Evolutionary conservation across 2,329 filamentous ascomycete species (phyloP).

Genomic region (Phialocephala sp.): DNA sequence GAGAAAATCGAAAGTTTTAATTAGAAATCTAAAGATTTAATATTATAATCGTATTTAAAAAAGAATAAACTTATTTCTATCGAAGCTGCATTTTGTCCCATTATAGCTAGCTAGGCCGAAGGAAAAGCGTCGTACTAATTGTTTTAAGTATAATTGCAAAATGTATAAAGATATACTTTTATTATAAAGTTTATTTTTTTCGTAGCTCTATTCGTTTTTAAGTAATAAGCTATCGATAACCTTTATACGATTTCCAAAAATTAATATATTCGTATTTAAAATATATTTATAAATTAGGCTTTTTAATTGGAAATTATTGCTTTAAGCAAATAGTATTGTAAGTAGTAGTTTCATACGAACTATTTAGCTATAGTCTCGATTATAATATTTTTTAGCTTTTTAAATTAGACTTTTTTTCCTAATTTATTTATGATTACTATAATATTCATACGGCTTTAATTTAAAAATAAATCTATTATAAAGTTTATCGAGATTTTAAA

Average conservation of each 20-base stretch:
- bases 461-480: constrained; percentile 6
- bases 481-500: constrained; percentile 23
- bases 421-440: background rate
- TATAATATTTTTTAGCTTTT: background rate
- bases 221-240: background rate
- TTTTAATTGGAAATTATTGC: too few relatives aligned
- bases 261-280: too few relatives aligned
- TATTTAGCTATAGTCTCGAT: background rate
- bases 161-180: too few relatives aligned
- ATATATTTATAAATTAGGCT: too few relatives aligned
- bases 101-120: too few relatives aligned
- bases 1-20: too few relatives aligned
- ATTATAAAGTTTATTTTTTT: too few relatives aligned
- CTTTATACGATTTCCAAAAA: background rate
- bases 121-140: too few relatives aligned
- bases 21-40: background rate
- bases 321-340: too few relatives aligned
- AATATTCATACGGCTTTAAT: background rate
- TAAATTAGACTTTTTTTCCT: background rate
- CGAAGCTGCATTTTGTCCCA: background rate
- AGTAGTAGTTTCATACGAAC: too few relatives aligned
- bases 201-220: background rate
- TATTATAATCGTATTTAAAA: background rate
- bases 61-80: background rate
- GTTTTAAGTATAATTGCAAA: too few relatives aligned